Base-by-base conservation (phyloP, 768 basidiomycete species). In the Ephemerocybe angulata region DNA sequence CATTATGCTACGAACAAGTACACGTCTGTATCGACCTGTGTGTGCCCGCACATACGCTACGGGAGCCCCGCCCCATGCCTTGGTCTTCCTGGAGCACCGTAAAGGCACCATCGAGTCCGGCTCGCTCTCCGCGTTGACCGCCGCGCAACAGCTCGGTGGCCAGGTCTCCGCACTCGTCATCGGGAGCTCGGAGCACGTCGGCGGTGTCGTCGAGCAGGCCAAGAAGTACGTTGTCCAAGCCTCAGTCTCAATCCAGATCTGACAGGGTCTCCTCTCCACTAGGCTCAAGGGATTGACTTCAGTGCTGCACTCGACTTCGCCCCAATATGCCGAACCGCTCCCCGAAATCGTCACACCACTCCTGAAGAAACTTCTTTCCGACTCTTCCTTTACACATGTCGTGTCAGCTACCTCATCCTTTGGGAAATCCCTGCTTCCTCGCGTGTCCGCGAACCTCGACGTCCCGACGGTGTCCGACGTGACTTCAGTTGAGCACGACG, bases 381-480 rank as follows among this genome's bases (percentile, higher is more conserved):
- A 76, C 58, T 77, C 79, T 4, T 71, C 78, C 46, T 98, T 84
- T 75, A 95, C 96, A 4, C 96, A 99, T 67, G 81, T 98, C 61
- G 87, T 96, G 50, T 92, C 91, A 25, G 84, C 93, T 11, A 95
- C 97, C 62, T 92, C 95, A 0, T 92, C 95, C 3, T 82, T 86
- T 46, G 92, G 93, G 54, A 98, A 97, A 74, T 92, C 93, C 30
- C 76, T 98, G 58, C 80, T 98, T 54, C 97, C 97, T 37, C 90
- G 96, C 57, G 84, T 97, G 10, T 92, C 96, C 1, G 96, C 92
- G 12, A 78, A 76, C 58, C 82, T 98, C n/a, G 86, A 96, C 69
- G 82, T 87, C 21, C 92, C 93, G 6, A 92, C 93, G 57, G 81
- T 97, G 57, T 93, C 93, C 30, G 95, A 98, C 70, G 83, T 98